phyloP scores from a whole-genome alignment of 345 rosid genomes.

The Cardamine occulta region DNA sequence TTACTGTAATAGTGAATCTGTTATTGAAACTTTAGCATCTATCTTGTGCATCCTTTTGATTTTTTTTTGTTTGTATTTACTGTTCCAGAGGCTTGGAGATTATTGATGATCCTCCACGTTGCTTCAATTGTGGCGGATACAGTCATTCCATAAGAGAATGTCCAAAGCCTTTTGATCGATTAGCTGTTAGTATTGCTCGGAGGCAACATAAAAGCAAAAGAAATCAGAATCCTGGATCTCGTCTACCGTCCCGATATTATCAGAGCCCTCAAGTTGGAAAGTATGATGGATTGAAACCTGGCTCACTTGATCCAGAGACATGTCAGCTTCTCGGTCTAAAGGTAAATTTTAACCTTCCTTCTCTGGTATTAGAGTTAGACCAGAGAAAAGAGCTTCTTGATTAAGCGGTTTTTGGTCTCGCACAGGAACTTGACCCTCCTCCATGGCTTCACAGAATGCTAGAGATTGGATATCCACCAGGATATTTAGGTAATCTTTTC shows the following conservation, averaged over 20 bases:
- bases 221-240: slow-evolving; percentile 62
- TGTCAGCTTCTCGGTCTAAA: slow-evolving; percentile 74
- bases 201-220: slow-evolving; percentile 70
- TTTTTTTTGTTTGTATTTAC: neutral
- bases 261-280: slow-evolving; percentile 72
- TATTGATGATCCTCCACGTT: slow-evolving; percentile 73
- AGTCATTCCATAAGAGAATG: slow-evolving; percentile 89
- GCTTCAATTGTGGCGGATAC: slow-evolving; percentile 95
- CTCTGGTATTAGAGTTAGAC: neutral
- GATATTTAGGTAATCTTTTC: slow-evolving; percentile 70
- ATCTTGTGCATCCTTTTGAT: slow-evolving; percentile 9
- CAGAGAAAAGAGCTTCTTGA: neutral
- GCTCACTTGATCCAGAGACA: slow-evolving; percentile 80
- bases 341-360: slow-evolving; percentile 51
- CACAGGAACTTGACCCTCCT: slow-evolving; percentile 97
- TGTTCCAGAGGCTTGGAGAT: slow-evolving; percentile 73
- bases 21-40: slow-evolving; percentile 3
- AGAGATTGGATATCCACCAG: slow-evolving; percentile 95
- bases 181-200: slow-evolving; percentile 83
- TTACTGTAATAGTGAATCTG: slow-evolving; percentile 7
- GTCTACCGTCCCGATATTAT: slow-evolving; percentile 70
- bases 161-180: slow-evolving; percentile 80
- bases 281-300: slow-evolving; percentile 88
- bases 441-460: slow-evolving; percentile 98
- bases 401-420: neutral